phyloP scores from a whole-genome alignment of 257 asterid species.

The Jacaranda copaia region DNA sequence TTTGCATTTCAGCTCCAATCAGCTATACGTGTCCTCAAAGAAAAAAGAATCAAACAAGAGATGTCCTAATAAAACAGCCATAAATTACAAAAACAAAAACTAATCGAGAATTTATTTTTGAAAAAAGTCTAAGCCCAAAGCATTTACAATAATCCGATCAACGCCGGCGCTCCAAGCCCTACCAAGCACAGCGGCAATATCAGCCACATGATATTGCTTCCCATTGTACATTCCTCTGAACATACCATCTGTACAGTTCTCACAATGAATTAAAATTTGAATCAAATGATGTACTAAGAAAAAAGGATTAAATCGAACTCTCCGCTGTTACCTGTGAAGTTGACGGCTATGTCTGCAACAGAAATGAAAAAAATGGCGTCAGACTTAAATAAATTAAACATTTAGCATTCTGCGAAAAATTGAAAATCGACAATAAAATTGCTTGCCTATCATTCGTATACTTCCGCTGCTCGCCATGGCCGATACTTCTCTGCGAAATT shows the following conservation, averaged over 20 bases:
- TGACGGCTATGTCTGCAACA: slow-evolving; percentile 88
- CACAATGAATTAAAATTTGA: slow-evolving; percentile 6
- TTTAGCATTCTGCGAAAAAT: background rate
- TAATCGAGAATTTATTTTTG: background rate
- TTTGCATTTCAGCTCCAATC: slow-evolving; percentile 21
- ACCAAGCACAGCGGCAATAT: slow-evolving; percentile 77
- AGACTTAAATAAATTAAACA: background rate
- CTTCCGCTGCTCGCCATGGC: slow-evolving; percentile 66
- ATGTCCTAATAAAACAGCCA: background rate
- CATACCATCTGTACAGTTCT: slow-evolving; percentile 74
- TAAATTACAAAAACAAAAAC: background rate
- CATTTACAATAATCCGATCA: slow-evolving; percentile 79
- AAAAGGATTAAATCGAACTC: background rate
- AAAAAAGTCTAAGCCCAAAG: slow-evolving; percentile 6
- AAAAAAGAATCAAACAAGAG: background rate
- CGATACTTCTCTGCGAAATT: slow-evolving; percentile 27
- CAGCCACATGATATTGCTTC: slow-evolving; percentile 81
- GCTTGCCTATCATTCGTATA: slow-evolving; percentile 80
- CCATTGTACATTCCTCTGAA: slow-evolving; percentile 94
- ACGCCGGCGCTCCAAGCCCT: slow-evolving; percentile 99
- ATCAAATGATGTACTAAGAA: background rate
- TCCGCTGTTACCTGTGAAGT: slow-evolving; percentile 75
- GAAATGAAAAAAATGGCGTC: background rate
- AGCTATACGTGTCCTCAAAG: background rate
- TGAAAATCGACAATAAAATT: slow-evolving; percentile 6